These are phyloP conservation scores for Globisporangium uncinulatum DNA, from an alignment of 352 stramenopile species.

Conservation along the genomic window DNA sequence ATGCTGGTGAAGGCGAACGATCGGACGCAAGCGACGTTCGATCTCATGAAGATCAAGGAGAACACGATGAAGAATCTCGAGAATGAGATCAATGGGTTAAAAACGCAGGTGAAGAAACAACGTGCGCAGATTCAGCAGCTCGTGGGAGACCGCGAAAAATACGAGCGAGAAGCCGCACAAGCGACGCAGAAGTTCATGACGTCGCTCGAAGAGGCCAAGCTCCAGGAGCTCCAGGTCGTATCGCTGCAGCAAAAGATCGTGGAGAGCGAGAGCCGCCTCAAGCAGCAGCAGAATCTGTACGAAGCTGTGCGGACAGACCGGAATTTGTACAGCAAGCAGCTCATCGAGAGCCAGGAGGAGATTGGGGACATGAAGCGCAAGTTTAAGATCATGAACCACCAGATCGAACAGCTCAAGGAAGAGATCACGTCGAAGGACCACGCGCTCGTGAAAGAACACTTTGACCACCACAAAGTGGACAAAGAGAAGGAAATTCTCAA, in stretches of 20 bases:
- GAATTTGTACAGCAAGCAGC: slow-evolving; percentile 95
- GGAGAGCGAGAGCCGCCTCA: slow-evolving; percentile 91
- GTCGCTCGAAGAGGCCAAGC: slow-evolving; percentile 69
- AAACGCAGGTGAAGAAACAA: slow-evolving; percentile 83
- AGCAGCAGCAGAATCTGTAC: slow-evolving; percentile 96
- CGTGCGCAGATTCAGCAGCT: slow-evolving; percentile 90
- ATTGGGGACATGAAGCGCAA: slow-evolving; percentile 96
- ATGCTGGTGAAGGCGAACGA: slow-evolving; percentile 81
- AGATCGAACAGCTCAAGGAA: slow-evolving; percentile 96
- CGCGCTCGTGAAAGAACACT: slow-evolving; percentile 94
- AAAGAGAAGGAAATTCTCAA: slow-evolving; percentile 93
- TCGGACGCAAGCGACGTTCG: slow-evolving; percentile 72
- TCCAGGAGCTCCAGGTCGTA: slow-evolving; percentile 76
- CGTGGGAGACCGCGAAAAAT: slow-evolving; percentile 91
- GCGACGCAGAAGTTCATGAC: slow-evolving; percentile 82
- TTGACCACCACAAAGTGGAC: slow-evolving; percentile 93
- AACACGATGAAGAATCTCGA: slow-evolving; percentile 85
- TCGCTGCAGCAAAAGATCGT: slow-evolving; percentile 86
- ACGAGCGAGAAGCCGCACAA: slow-evolving; percentile 79
- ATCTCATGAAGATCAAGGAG: slow-evolving; percentile 91
- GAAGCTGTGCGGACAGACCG: slow-evolving; percentile 91
- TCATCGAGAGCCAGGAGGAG: slow-evolving; percentile 95
- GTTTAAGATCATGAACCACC: slow-evolving; percentile 96
- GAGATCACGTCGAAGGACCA: slow-evolving; percentile 94
- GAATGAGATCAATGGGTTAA: slow-evolving; percentile 76